Percentiles rank a stretch among this genome's conserved stretches.
Evolutionary conservation across 1,284 basidiomycete genomes (phyloP).

Genomic region (Boletus smithii): DNA sequence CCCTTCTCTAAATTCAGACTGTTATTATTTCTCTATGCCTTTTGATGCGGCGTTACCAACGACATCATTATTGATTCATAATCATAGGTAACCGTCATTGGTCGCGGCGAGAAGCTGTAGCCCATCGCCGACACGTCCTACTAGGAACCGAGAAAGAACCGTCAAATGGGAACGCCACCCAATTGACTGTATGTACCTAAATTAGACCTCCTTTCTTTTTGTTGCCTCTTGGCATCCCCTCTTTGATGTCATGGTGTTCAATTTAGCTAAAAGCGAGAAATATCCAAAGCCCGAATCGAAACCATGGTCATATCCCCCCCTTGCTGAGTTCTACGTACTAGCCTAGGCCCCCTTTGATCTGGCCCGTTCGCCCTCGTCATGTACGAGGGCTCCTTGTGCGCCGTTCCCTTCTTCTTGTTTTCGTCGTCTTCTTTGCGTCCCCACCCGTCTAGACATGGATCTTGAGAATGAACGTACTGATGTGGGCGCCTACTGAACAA

Average conservation of each 20-base stretch:
- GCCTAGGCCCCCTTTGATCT: no score
- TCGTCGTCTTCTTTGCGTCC: no score
- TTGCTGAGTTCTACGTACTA: no score
- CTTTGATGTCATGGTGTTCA: constrained; percentile 3
- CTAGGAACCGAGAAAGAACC: background rate
- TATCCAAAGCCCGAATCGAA: no score
- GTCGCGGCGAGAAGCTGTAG: constrained; percentile 35
- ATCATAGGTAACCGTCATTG: constrained; percentile 35
- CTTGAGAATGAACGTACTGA: no score
- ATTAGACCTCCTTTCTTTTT: background rate
- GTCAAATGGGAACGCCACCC: constrained; percentile 9
- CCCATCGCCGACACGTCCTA: background rate
- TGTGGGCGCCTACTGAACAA: no score
- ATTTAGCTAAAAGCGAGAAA: constrained; percentile 16
- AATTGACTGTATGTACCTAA: constrained; percentile 4
- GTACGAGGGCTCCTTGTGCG: no score
- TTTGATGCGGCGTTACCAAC: constrained; percentile 11
- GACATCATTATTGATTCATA: constrained; percentile 10
- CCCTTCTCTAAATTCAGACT: background rate
- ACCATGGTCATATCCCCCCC: no score
- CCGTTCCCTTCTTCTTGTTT: no score
- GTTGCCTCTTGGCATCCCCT: no score
- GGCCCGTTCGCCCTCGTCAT: no score
- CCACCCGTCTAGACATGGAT: no score
- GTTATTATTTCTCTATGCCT: background rate